phyloP scores from a whole-genome alignment of 768 basidiomycete species.

The Xerocomellus intermedius region DNA sequence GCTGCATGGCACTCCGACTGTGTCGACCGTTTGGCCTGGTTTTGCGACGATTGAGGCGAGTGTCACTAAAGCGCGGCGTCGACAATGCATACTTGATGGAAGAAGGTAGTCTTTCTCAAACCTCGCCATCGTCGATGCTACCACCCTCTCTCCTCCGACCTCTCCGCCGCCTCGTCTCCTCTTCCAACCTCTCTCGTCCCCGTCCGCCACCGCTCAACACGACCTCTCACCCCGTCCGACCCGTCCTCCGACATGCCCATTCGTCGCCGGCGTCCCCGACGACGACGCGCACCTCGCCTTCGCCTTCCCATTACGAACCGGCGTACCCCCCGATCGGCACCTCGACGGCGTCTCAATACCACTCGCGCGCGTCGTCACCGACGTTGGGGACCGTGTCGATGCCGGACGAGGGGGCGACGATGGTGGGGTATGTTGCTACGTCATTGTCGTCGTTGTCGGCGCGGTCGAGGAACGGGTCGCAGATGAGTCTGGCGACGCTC shows the following conservation, averaged over 20 bases:
- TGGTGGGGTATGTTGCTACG: constrained; percentile 32
- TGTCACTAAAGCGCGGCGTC: constrained; percentile 32
- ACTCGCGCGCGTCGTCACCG: constrained; percentile 33
- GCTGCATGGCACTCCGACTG: constrained; percentile 52
- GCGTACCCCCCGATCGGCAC: constrained; percentile 27
- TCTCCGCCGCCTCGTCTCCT: constrained; percentile 26
- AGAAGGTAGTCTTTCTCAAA: constrained; percentile 34
- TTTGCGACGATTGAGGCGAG: constrained; percentile 45
- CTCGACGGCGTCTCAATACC: constrained; percentile 34
- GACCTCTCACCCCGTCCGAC: constrained; percentile 8
- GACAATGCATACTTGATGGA: constrained; percentile 44
- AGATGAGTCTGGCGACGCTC: constrained; percentile 57
- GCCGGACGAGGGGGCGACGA: constrained; percentile 14
- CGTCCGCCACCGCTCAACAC: constrained; percentile 23
- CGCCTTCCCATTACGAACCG: constrained; percentile 16
- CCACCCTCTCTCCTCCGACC: constrained; percentile 28
- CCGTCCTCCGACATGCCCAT: constrained; percentile 19
- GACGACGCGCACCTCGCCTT: not conserved
- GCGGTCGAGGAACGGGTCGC: constrained; percentile 67
- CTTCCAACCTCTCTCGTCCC: constrained; percentile 20
- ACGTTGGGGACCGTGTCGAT: constrained; percentile 12
- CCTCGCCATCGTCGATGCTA: constrained; percentile 17
- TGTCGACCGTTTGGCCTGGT: constrained; percentile 52
- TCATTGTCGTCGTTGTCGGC: constrained; percentile 43
- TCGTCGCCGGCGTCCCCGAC: constrained; percentile 21